Base-by-base conservation (phyloP, 2,329 filamentous ascomycete species). In the Alternaria consortialis region DNA sequence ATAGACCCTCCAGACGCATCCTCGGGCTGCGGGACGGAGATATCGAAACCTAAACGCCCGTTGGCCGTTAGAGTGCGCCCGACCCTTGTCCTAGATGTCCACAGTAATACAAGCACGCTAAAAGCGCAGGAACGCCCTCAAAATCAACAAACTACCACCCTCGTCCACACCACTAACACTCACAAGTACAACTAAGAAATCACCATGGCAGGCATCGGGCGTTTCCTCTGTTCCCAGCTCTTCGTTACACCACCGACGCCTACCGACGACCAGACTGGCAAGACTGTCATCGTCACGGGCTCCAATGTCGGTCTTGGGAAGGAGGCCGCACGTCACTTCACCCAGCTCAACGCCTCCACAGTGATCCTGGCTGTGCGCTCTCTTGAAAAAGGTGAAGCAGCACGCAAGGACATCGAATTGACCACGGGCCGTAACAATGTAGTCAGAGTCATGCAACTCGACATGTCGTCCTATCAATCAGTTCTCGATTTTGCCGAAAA, bases 271-370 rank as follows among this genome's bases (percentile, higher is more conserved):
- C 75, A 72, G 15, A 52, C 53, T 2, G 79, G 76, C 29, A 76
- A 82, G 56, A 81, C 80, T 0, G 71, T 82, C 60, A 77, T 85
- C 42, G 77, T 85, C 1, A 85, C 84, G 0, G 83, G 84, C 42
- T 77, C 80, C 3, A 85, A 85, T 56, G 71, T 75, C 7, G 83
- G 83, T 3, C 77, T 85, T 0, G 83, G 84, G 13, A 75, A 79
- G 44, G 81, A 85, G 70, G 80, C 82, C 6, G 79, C 80, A 1
- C 73, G 74, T 1, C 81, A 84, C 62, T 76, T 83, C 42, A 77
- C 80, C 1, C 66, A 70, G 0, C 75, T 84, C 6, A 75, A 77
- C 5, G 78, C 80, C 12, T 71, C 71, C 1, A 80, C 77, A 27
- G 73, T 85, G 27, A 82, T 85, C 56, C 72, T 85, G 17, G 81